These are phyloP conservation scores for Aspergillus wentii DNA, from an alignment of 495 filamentous ascomycete species.

Conservation along the genomic window DNA sequence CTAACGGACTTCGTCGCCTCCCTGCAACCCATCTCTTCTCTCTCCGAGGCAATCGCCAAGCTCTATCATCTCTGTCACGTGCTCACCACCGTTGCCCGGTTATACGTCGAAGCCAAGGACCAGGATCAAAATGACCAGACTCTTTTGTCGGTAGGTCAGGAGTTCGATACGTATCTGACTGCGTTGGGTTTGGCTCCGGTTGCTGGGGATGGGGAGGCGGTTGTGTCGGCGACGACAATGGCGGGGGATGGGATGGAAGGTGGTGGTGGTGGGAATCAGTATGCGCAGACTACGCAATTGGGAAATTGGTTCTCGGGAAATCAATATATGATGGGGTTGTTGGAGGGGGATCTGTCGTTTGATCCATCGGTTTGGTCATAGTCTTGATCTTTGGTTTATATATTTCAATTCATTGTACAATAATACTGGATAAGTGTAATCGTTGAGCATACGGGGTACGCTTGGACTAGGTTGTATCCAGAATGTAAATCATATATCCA, in stretches of 20 bases:
- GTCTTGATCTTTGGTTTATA: neutral
- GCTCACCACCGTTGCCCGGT: conserved; percentile 54
- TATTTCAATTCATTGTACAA: neutral
- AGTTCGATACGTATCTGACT: conserved; percentile 61
- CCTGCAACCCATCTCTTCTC: conserved; percentile 42
- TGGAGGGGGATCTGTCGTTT: conserved; percentile 55
- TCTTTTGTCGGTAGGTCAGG: conserved; percentile 47
- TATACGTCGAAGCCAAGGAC: conserved; percentile 57
- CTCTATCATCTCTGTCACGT: conserved; percentile 58
- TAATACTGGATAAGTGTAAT: too few species aligned
- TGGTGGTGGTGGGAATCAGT: neutral
- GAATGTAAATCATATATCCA: too few species aligned
- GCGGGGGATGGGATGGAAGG: conserved; percentile 6
- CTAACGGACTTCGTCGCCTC: conserved; percentile 55
- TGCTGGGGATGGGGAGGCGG: conserved; percentile 9
- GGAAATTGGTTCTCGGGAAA: conserved; percentile 68
- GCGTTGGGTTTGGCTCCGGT: conserved; percentile 55
- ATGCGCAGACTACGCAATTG: conserved; percentile 42
- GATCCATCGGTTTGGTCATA: conserved; percentile 25
- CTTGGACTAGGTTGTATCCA: too few species aligned
- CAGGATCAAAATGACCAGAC: conserved; percentile 41
- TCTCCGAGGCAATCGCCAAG: conserved; percentile 54
- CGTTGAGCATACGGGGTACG: too few species aligned
- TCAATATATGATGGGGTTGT: conserved; percentile 57
- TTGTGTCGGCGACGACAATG: conserved; percentile 11